phyloP scores from a whole-genome alignment of 805 yeast genomes.

The Candida awuae region DNA sequence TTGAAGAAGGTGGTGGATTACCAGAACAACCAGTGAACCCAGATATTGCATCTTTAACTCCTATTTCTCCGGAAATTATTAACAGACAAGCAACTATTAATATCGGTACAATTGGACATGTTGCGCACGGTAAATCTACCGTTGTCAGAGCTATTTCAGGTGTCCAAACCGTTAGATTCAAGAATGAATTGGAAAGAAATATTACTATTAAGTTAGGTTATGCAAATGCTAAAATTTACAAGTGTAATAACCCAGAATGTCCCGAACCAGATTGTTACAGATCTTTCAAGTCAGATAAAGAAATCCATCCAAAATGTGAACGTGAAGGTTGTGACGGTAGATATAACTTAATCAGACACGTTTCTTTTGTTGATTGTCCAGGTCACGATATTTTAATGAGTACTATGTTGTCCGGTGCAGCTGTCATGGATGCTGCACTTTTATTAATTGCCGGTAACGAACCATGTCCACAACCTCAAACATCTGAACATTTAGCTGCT shows the following conservation, averaged over 20 bases:
- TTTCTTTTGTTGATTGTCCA: slow-evolving; percentile 98
- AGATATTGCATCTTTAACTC: slow-evolving; percentile 73
- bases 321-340: slow-evolving; percentile 85
- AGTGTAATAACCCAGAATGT: slow-evolving; percentile 76
- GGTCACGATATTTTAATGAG: slow-evolving; percentile 99
- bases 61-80: slow-evolving; percentile 90
- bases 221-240: slow-evolving; percentile 97
- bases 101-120: slow-evolving; percentile 98
- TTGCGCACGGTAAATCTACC: slow-evolving; percentile 98
- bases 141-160: slow-evolving; percentile 98
- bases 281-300: slow-evolving; percentile 91
- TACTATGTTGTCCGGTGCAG: slow-evolving; percentile 99
- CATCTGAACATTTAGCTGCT: slow-evolving; percentile 98
- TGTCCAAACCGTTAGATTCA: slow-evolving; percentile 97
- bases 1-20: slow-evolving; percentile 96
- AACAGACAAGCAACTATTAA: slow-evolving; percentile 98
- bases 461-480: slow-evolving; percentile 99
- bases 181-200: slow-evolving; percentile 97
- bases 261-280: slow-evolving; percentile 93
- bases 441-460: slow-evolving; percentile 96
- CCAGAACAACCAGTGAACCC: slow-evolving; percentile 94
- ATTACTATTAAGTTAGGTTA: slow-evolving; percentile 98
- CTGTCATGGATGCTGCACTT: slow-evolving; percentile 99
- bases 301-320: slow-evolving; percentile 86
- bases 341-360: slow-evolving; percentile 88